Conservation (phyloP, 1,284 basidiomycete genomes). For the Ganoderma resinaceum region DNA sequence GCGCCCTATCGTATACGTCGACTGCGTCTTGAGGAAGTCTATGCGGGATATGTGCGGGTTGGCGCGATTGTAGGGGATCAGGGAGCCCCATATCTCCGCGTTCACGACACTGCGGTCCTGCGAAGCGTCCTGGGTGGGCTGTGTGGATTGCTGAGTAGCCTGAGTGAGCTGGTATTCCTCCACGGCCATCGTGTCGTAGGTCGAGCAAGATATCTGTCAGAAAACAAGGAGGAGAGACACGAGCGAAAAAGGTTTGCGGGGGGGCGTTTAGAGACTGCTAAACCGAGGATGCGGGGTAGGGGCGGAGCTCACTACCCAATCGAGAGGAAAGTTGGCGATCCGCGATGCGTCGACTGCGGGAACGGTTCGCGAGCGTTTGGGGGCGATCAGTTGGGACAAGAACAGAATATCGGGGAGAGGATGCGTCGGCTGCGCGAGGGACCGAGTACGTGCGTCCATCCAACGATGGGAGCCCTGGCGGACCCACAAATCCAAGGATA, state of each 20-base stretch:
- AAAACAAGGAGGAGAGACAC: background rate
- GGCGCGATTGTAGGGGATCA: constrained; percentile 49
- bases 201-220: too few species aligned
- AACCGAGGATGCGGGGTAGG: background rate
- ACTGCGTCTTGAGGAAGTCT: constrained; percentile 60
- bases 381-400: background rate
- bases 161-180: background rate
- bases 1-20: constrained; percentile 61
- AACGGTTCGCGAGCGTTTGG: background rate
- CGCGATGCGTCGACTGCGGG: constrained; percentile 2
- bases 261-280: background rate
- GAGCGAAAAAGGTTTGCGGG: background rate
- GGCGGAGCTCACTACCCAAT: background rate
- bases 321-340: background rate
- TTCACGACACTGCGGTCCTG: constrained; percentile 6
- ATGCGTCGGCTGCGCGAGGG: background rate
- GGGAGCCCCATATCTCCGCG: constrained; percentile 16
- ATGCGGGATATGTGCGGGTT: constrained; percentile 55
- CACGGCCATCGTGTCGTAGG: background rate
- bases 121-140: constrained; percentile 8
- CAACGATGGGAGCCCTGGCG: background rate
- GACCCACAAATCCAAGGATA: background rate
- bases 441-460: background rate
- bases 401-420: background rate
- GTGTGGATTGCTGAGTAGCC: constrained; percentile 7